Evolutionary conservation across 192 early-diverging fungal species (phyloP).

Genomic region (Helicostylum pulchrum): DNA sequence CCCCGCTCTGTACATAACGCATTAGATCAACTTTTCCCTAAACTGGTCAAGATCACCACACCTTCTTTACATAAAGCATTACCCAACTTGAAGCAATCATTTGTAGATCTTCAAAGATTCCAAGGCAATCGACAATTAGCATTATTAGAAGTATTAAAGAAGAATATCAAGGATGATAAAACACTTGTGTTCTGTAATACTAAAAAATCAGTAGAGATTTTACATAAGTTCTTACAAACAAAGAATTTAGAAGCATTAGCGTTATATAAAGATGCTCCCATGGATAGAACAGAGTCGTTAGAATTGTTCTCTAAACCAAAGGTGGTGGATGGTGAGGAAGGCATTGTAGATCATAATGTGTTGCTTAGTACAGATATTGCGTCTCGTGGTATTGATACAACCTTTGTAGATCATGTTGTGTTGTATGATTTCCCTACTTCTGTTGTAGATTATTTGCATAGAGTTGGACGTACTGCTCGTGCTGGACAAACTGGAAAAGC

Average conservation of each 20-base stretch:
- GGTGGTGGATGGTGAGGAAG: conserved; percentile 1
- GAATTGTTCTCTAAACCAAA: conserved; percentile 34
- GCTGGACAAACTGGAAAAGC: conserved; percentile 77
- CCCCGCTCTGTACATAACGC: conserved; percentile 64
- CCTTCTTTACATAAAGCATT: conserved; percentile 76
- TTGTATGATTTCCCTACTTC: conserved; percentile 90
- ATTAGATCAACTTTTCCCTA: conserved; percentile 53
- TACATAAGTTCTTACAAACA: conserved; percentile 52
- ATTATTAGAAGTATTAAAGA: conserved; percentile 66
- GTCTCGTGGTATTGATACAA: conserved; percentile 87
- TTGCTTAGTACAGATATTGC: conserved; percentile 90
- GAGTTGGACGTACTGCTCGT: conserved; percentile 87
- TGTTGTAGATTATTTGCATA: conserved; percentile 89
- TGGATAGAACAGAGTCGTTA: conserved; percentile 41
- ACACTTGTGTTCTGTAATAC: conserved; percentile 89
- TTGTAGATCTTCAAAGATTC: conserved; percentile 69
- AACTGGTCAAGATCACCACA: conserved; percentile 70
- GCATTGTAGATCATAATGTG: conserved; percentile 44
- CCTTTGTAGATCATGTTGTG: conserved; percentile 83
- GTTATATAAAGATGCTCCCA: conserved; percentile 34
- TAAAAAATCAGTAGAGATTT: conserved; percentile 52
- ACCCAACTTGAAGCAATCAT: conserved; percentile 73
- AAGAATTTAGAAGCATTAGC: conserved; percentile 36
- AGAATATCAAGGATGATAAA: conserved; percentile 58
- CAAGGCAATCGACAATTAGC: conserved; percentile 69